These are phyloP conservation scores for Trametes cingulata DNA, from an alignment of 768 basidiomycete genomes.

Conservation along the genomic window DNA sequence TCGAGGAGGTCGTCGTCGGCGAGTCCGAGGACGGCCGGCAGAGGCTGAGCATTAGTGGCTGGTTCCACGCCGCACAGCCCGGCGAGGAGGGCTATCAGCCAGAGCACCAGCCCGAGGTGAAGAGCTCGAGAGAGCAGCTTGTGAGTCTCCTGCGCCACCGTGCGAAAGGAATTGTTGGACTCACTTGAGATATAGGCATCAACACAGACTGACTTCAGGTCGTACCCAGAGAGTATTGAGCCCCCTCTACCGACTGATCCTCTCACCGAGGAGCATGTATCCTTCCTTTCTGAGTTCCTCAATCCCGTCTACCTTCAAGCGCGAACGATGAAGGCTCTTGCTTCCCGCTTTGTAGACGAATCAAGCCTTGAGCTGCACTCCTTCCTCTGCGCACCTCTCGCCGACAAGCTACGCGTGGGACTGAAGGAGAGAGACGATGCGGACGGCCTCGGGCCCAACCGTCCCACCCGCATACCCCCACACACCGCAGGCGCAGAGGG, in stretches of 20 bases:
- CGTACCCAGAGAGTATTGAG: constrained; percentile 42
- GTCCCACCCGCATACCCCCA: constrained; percentile 56
- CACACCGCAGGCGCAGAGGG: constrained; percentile 60
- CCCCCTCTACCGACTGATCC: constrained; percentile 51
- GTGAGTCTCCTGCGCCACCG: constrained; percentile 48
- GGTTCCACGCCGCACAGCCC: constrained; percentile 93
- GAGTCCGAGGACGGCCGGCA: constrained; percentile 69
- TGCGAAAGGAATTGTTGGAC: neutral
- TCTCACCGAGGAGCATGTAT: constrained; percentile 58
- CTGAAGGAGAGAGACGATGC: constrained; percentile 62
- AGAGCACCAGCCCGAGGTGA: constrained; percentile 48
- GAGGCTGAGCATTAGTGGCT: constrained; percentile 89
- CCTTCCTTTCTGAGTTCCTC: constrained; percentile 82
- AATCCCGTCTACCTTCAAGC: constrained; percentile 89
- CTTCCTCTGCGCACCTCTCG: constrained; percentile 75
- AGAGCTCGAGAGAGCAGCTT: constrained; percentile 91
- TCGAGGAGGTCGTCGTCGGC: constrained; percentile 92
- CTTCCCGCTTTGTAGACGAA: constrained; percentile 78
- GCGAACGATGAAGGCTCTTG: constrained; percentile 77
- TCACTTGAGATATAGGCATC: constrained; percentile 47
- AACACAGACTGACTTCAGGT: constrained; percentile 58
- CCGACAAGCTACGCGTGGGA: constrained; percentile 62
- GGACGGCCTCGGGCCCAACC: constrained; percentile 59
- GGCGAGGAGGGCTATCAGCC: constrained; percentile 85
- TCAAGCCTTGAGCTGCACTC: constrained; percentile 87